A percentile compares a stretch with the other conserved stretches of the same genome.
Conservation (phyloP, 257 asterid genomes). For the Solanum bulbocastanum region DNA sequence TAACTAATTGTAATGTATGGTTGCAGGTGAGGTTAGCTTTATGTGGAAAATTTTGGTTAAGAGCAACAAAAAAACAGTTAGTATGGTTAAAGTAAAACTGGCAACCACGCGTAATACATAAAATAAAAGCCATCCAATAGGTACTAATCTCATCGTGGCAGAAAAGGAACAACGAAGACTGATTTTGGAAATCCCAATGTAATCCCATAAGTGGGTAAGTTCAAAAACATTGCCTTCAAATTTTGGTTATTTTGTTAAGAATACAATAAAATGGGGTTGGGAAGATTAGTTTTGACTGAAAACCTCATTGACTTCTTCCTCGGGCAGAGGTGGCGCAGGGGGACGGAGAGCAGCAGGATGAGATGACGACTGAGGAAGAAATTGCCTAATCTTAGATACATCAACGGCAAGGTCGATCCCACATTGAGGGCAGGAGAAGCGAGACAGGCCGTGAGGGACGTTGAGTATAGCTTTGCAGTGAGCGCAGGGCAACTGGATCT, state of each 20-base stretch:
- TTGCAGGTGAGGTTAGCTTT: not conserved
- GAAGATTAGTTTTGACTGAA: not conserved
- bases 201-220: not conserved
- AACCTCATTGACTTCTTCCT: conserved; percentile 96
- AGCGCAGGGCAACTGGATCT: conserved; percentile 93
- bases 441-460: conserved; percentile 81
- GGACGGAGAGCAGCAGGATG: not conserved
- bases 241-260: not conserved
- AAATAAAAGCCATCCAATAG: not conserved
- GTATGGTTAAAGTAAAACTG: not conserved
- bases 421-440: conserved; percentile 91
- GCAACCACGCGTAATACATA: not conserved
- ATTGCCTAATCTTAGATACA: conserved; percentile 48
- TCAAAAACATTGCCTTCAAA: not conserved
- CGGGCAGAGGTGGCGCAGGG: conserved; percentile 18
- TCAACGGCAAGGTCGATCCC: conserved; percentile 64
- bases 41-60: not conserved
- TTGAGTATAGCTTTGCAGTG: conserved; percentile 90
- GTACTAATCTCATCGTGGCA: not conserved
- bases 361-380: conserved; percentile 24
- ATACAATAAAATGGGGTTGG: not conserved
- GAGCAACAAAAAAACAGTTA: not conserved
- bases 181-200: not conserved
- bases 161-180: not conserved
- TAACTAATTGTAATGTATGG: not conserved